Evolutionary conservation across 2,329 filamentous ascomycete genomes (phyloP), one percentile per base, ranked within the genome.

Genomic region (Ilyonectria destructans): DNA sequence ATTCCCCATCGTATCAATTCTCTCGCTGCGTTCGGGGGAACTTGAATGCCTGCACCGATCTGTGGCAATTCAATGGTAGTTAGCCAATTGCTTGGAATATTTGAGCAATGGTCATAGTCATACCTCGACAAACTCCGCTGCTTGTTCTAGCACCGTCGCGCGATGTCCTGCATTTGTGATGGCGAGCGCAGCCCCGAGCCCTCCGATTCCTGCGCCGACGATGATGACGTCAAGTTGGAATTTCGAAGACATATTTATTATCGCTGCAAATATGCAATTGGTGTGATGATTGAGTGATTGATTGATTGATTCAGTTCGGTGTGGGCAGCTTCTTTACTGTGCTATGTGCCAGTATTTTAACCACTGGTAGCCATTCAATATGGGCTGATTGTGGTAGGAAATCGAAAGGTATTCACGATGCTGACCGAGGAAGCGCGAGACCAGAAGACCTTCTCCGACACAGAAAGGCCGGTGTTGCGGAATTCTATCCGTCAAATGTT

Each of bases 71-170:
- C 3, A 3, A 31, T 21, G 6, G 8, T 8, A 8, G 35, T 31
- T 21, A n/a, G 26, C 26, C 26, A 26, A 26, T 26, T 26, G 26
- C 26, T 6, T 26, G 26, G 26, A 26, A 26, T 26, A 6, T 26
- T 26, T 4, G 26, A 26, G 26, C 5, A 1, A 26, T 6, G 26
- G 26, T 26, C 26, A 26, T 6, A 17, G 37, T 8, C 51, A 48
- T 21, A 67, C 62, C 46, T 68, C 66, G 9, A 59, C 58, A 23
- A 68, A 68, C 8, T 62, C 58, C 2, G 62, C 21, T 8, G 66
- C 62, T 21, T 68, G 66, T 31, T 68, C 66, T 17, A 68, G 43
- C 7, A 68, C 54, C 19, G 66, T 68, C 17, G 65, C 66, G 13
- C 51, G 12, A 26, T 68, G 66, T 2, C 54, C 52, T 31, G 52